phyloP scores from a whole-genome alignment of 2,329 filamentous ascomycete genomes.

The Venturia asperata region DNA sequence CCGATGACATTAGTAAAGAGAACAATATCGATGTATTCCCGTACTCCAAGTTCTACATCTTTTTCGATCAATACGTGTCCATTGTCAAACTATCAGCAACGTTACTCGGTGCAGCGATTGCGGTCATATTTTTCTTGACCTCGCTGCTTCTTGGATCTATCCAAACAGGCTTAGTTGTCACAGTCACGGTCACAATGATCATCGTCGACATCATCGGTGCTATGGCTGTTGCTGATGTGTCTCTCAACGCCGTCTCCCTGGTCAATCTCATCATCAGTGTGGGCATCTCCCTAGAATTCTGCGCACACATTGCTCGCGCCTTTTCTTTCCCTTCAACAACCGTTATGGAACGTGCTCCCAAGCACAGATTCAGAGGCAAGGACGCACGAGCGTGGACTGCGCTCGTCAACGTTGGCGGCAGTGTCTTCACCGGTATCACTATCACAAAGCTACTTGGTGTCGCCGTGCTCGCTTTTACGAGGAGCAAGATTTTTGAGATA shows the following conservation, averaged over 20 bases:
- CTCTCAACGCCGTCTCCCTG: slow-evolving; percentile 87
- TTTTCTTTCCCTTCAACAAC: slow-evolving; percentile 86
- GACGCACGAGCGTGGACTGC: slow-evolving; percentile 89
- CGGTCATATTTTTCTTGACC: slow-evolving; percentile 75
- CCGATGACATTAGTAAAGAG: slow-evolving; percentile 61
- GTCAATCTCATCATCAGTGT: slow-evolving; percentile 97
- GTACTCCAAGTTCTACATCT: slow-evolving; percentile 97
- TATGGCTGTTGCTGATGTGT: slow-evolving; percentile 84
- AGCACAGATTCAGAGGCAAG: slow-evolving; percentile 65
- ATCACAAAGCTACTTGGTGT: slow-evolving; percentile 93
- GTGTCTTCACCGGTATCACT: slow-evolving; percentile 93
- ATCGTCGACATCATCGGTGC: slow-evolving; percentile 89
- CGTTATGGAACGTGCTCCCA: slow-evolving; percentile 69
- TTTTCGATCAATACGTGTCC: slow-evolving; percentile 92
- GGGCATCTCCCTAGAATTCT: slow-evolving; percentile 94
- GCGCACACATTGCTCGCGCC: slow-evolving; percentile 88
- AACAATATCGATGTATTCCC: slow-evolving; percentile 84
- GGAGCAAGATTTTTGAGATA: slow-evolving; percentile 98
- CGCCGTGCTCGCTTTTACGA: slow-evolving; percentile 83
- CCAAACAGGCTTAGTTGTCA: slow-evolving; percentile 73
- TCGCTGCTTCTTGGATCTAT: slow-evolving; percentile 76
- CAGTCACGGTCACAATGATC: slow-evolving; percentile 84
- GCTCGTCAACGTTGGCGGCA: slow-evolving; percentile 87
- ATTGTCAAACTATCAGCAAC: slow-evolving; percentile 75
- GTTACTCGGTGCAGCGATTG: slow-evolving; percentile 74